These are phyloP conservation scores for Triticum urartu DNA, from an alignment of 176 grass and related monocot genomes.

Conservation along the genomic window DNA sequence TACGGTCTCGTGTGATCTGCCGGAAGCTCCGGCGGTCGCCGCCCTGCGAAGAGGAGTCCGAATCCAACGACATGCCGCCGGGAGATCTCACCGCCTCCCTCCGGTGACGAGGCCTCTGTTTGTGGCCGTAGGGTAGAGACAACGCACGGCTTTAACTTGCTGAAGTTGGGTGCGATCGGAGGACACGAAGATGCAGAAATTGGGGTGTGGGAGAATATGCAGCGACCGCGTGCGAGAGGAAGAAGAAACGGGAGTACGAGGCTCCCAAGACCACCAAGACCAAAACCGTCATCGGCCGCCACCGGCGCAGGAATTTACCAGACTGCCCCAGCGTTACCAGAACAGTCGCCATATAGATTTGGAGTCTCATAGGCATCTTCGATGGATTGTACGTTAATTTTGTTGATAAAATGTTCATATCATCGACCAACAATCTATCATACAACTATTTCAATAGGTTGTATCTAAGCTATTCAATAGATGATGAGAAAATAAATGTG, in stretches of 20 bases:
- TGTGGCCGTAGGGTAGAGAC: background rate
- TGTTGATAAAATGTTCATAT: too few species aligned
- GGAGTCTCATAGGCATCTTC: too few species aligned
- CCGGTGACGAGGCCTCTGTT: background rate
- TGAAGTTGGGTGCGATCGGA: background rate
- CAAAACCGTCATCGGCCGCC: constrained; percentile 35
- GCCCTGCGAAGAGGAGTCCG: constrained; percentile 68
- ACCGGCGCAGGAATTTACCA: constrained; percentile 1
- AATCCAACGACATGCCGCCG: constrained; percentile 74
- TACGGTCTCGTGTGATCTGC: constrained; percentile 85
- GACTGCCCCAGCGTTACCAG: background rate
- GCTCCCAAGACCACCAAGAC: background rate
- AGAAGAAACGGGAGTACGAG: background rate
- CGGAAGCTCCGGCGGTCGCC: constrained; percentile 68
- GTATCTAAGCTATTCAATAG: too few species aligned
- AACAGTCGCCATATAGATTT: too few species aligned
- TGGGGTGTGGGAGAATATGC: background rate
- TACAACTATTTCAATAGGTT: too few species aligned
- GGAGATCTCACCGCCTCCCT: constrained; percentile 27
- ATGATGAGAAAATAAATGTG: too few species aligned
- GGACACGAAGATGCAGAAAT: background rate
- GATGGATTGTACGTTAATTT: too few species aligned
- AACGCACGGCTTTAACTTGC: background rate
- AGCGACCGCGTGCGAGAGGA: constrained; percentile 7
- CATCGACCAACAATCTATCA: too few species aligned